Percentiles rank a stretch among this genome's conserved stretches.
Evolutionary conservation across 169 alveolate genomes (phyloP).

Genomic region (Babesia caballi): DNA sequence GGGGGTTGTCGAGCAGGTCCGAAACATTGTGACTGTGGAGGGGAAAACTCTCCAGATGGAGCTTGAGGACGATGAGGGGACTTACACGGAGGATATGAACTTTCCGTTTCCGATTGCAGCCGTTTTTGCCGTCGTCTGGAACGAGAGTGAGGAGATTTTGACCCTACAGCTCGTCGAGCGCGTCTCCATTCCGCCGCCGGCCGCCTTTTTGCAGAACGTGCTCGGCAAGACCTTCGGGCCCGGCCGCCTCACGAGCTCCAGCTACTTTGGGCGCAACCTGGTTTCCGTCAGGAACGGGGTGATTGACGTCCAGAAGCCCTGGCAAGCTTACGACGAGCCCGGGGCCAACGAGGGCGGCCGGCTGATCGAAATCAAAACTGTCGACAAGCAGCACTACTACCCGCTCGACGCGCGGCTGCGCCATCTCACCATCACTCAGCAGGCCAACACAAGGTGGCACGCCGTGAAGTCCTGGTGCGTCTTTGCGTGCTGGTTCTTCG

Average conservation of each 20-base stretch:
- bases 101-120: constrained; percentile 62
- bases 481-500: neutral
- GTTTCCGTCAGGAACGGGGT: constrained; percentile 41
- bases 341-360: neutral
- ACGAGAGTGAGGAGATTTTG: constrained; percentile 17
- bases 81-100: neutral
- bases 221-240: constrained; percentile 4
- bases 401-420: neutral
- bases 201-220: constrained; percentile 26
- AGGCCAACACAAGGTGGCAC: neutral
- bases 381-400: constrained; percentile 11
- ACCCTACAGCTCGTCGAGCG: constrained; percentile 53
- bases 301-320: constrained; percentile 11
- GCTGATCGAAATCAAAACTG: constrained; percentile 8
- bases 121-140: constrained; percentile 39
- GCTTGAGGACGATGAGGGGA: neutral
- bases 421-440: neutral
- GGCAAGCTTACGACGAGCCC: neutral
- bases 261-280: constrained; percentile 13
- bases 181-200: constrained; percentile 55
- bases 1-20: constrained; percentile 3
- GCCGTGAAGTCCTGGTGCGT: constrained; percentile 5
- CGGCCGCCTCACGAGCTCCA: constrained; percentile 31
- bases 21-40: constrained; percentile 11
- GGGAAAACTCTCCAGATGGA: constrained; percentile 1